phyloP scores from a whole-genome alignment of 768 basidiomycete genomes.

The Pulveroboletus sp. region DNA sequence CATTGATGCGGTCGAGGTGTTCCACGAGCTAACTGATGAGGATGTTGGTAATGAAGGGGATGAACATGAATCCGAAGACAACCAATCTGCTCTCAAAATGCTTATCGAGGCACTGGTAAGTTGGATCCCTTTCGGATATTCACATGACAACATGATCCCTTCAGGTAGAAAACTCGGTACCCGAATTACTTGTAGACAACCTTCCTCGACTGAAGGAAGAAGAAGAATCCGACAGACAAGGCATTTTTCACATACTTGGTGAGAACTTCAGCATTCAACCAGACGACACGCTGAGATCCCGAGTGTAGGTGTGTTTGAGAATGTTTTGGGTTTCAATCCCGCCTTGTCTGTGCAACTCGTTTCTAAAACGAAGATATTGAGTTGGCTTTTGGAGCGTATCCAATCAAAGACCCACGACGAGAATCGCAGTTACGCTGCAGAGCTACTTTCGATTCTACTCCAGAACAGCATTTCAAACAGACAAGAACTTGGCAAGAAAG shows the following conservation, averaged over 20 bases:
- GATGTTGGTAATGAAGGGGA: constrained; percentile 81
- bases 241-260: constrained; percentile 92
- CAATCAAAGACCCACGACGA: constrained; percentile 73
- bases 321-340: constrained; percentile 82
- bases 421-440: constrained; percentile 90
- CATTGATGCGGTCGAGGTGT: constrained; percentile 88
- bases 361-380: constrained; percentile 65
- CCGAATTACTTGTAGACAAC: constrained; percentile 89
- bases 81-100: constrained; percentile 65
- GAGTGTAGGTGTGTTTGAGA: constrained; percentile 83
- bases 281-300: not conserved
- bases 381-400: constrained; percentile 78
- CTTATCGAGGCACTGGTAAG: constrained; percentile 75
- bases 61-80: constrained; percentile 55
- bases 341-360: constrained; percentile 65
- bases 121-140: constrained; percentile 11
- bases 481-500: constrained; percentile 58
- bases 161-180: constrained; percentile 76
- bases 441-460: constrained; percentile 86
- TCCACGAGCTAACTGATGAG: constrained; percentile 95
- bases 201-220: constrained; percentile 80
- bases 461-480: constrained; percentile 71
- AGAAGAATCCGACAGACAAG: constrained; percentile 88
- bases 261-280: constrained; percentile 5
- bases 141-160: constrained; percentile 4